Conservation (phyloP, 495 filamentous ascomycete genomes). For the Aspergillus egyptiacus region DNA sequence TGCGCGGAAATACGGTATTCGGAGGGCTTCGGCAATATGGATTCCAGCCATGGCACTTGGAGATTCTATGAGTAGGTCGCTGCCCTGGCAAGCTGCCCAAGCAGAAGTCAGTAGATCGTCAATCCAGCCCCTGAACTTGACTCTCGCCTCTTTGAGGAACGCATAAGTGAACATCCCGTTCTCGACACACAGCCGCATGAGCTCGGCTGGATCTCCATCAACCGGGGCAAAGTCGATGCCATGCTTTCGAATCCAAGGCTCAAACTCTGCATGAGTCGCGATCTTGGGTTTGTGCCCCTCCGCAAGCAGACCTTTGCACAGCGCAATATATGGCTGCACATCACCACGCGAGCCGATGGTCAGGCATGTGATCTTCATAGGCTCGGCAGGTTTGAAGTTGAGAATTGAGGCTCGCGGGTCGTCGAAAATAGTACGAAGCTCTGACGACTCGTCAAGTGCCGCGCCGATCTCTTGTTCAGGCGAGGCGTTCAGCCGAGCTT, state of each 20-base stretch:
- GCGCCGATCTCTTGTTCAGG: conserved; percentile 50
- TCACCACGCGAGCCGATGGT: conserved; percentile 96
- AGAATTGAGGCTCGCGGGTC: conserved; percentile 87
- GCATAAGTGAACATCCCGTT: conserved; percentile 95
- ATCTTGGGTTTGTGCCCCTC: conserved; percentile 87
- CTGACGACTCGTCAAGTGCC: conserved; percentile 34
- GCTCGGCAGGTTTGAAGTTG: conserved; percentile 83
- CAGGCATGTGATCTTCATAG: conserved; percentile 83
- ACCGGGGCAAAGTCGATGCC: conserved; percentile 89
- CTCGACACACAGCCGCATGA: conserved; percentile 94
- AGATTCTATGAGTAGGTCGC: conserved; percentile 87
- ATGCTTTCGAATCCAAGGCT: conserved; percentile 78
- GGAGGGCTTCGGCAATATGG: conserved; percentile 93
- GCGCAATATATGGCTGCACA: conserved; percentile 94
- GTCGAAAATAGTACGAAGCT: conserved; percentile 72
- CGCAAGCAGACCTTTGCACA: conserved; percentile 82
- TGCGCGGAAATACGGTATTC: conserved; percentile 92
- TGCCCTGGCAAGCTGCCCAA: conserved; percentile 78
- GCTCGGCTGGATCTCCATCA: conserved; percentile 84
- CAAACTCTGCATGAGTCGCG: conserved; percentile 88
- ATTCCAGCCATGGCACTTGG: conserved; percentile 98
- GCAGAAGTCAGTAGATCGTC: conserved; percentile 81
- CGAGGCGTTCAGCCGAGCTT: conserved; percentile 62
- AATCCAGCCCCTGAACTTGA: conserved; percentile 90
- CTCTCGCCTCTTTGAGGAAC: conserved; percentile 80